Conservation (phyloP, 805 yeast genomes). For the Wickerhamiella vanderwaltii region DNA sequence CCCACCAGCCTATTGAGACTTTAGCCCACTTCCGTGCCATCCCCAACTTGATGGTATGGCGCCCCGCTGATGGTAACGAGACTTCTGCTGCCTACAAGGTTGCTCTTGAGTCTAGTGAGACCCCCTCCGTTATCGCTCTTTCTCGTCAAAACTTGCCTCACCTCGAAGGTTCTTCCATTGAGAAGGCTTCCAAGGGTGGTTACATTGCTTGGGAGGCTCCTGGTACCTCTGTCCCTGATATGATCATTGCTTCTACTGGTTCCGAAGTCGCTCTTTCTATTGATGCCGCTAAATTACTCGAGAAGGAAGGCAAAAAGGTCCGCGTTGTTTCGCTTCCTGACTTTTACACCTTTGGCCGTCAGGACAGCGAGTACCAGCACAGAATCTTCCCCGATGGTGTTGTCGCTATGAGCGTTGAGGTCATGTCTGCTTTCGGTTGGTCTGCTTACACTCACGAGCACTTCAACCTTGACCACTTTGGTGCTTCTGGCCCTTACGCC, state of each 20-base stretch:
- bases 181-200: slow-evolving; percentile 91
- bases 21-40: slow-evolving; percentile 40
- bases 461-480: slow-evolving; percentile 90
- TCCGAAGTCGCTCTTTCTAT: slow-evolving; percentile 81
- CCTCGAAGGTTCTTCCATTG: slow-evolving; percentile 81
- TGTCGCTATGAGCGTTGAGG: slow-evolving; percentile 91
- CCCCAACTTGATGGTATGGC: slow-evolving; percentile 39
- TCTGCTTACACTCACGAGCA: slow-evolving; percentile 90
- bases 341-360: slow-evolving; percentile 78
- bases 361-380: slow-evolving; percentile 65
- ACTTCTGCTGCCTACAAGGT: slow-evolving; percentile 43
- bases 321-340: slow-evolving; percentile 89
- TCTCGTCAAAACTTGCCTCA: slow-evolving; percentile 79
- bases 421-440: slow-evolving; percentile 86
- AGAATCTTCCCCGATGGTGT: slow-evolving; percentile 89
- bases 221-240: slow-evolving; percentile 42
- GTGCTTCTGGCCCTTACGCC: slow-evolving; percentile 85
- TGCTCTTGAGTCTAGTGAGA: slow-evolving; percentile 43
- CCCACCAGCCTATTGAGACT: slow-evolving; percentile 45
- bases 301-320: slow-evolving; percentile 53
- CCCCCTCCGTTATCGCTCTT: slow-evolving; percentile 62
- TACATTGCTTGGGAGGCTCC: slow-evolving; percentile 55
- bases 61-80: slow-evolving; percentile 46
- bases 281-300: slow-evolving; percentile 66
- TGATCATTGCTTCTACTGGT: slow-evolving; percentile 81